Conservation (phyloP, 106 monocot species). For the Phalaenopsis equestris region DNA sequence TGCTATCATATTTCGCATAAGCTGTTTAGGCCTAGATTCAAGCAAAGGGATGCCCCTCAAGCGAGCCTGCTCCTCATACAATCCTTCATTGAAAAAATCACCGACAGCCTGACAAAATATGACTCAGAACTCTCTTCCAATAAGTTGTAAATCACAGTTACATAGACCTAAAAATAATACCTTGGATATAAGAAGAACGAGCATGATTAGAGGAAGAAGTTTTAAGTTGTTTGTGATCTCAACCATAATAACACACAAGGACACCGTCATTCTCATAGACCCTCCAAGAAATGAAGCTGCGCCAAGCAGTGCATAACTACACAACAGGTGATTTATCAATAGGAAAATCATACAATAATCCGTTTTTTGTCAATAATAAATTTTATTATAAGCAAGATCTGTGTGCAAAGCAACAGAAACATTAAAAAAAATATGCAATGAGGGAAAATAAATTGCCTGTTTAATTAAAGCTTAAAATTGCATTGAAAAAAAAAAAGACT, state of each 20-base stretch:
- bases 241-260: slow-evolving; percentile 98
- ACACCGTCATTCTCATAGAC: slow-evolving; percentile 99
- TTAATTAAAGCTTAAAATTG: neutral
- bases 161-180: slow-evolving; percentile 21
- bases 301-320: slow-evolving; percentile 96
- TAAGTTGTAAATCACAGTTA: neutral
- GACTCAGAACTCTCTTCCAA: neutral
- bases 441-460: neutral
- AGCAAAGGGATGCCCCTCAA: slow-evolving; percentile 89
- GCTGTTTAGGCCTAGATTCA: slow-evolving; percentile 81
- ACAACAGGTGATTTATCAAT: neutral
- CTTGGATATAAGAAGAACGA: slow-evolving; percentile 98
- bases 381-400: neutral
- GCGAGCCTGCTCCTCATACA: slow-evolving; percentile 86
- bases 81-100: slow-evolving; percentile 92
- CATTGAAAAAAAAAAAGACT: neutral
- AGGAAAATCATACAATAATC: neutral
- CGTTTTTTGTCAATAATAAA: neutral
- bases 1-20: slow-evolving; percentile 87
- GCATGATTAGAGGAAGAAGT: slow-evolving; percentile 93
- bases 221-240: slow-evolving; percentile 98
- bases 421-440: neutral
- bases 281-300: slow-evolving; percentile 99
- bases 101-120: slow-evolving; percentile 75
- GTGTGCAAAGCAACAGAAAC: neutral